Evolutionary conservation across 139 green algal species (phyloP).

Genomic region (Raphidocelis subcapitata): DNA sequence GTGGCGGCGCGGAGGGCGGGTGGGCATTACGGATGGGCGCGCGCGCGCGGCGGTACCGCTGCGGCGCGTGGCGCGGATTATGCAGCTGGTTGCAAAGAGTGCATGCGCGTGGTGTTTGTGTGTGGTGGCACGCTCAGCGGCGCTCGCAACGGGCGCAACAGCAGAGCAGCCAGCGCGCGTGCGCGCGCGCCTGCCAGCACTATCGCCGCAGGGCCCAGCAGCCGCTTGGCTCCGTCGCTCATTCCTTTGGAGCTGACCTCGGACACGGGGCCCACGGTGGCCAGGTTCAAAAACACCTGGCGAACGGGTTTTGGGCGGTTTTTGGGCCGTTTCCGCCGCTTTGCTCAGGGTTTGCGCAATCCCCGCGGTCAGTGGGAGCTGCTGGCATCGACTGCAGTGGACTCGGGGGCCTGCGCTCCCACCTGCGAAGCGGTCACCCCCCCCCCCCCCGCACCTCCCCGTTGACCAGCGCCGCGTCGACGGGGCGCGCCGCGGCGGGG

Average conservation of each 20-base stretch:
- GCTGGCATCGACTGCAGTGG: too few relatives aligned
- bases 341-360: too few relatives aligned
- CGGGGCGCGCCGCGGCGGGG: slow-evolving; percentile 16
- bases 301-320: not conserved
- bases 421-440: too few relatives aligned
- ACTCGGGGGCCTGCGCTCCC: too few relatives aligned
- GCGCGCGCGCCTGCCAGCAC: slow-evolving; percentile 5
- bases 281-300: slow-evolving; percentile 20
- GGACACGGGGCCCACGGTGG: slow-evolving; percentile 18
- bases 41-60: too few relatives aligned
- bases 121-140: too few relatives aligned
- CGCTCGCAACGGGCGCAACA: not conserved
- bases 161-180: not conserved
- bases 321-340: too few relatives aligned
- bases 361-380: too few relatives aligned
- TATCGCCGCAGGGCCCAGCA: slow-evolving; percentile 23
- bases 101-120: too few relatives aligned
- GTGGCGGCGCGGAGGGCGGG: too few relatives aligned
- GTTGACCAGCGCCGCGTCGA: slow-evolving; percentile 47
- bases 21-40: not conserved
- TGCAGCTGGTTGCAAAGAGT: too few relatives aligned
- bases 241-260: slow-evolving; percentile 28
- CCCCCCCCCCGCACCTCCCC: slow-evolving; percentile 20
- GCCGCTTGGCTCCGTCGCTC: slow-evolving; percentile 23
- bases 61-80: too few relatives aligned